phyloP scores from a whole-genome alignment of 2,329 filamentous ascomycete species.

The Exserohilum rostratum region DNA sequence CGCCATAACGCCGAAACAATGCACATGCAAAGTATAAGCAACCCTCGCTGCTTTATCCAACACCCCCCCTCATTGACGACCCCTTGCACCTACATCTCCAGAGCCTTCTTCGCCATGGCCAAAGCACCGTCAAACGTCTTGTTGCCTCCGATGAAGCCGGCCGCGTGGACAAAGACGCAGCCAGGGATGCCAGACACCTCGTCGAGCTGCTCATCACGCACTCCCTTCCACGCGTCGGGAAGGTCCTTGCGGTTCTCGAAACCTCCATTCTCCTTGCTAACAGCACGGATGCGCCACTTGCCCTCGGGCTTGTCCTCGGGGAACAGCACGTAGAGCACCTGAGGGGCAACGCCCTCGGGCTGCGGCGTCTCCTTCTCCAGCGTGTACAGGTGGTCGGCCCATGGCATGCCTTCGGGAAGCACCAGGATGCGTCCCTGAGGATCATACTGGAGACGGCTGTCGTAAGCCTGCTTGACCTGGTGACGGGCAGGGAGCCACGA shows the following conservation, averaged over 20 bases:
- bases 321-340: slow-evolving; percentile 87
- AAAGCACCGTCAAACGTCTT: slow-evolving; percentile 87
- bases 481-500: slow-evolving; percentile 88
- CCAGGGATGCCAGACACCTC: slow-evolving; percentile 71
- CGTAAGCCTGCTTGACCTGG: slow-evolving; percentile 78
- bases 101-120: slow-evolving; percentile 81
- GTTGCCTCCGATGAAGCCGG: slow-evolving; percentile 95
- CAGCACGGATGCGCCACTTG: slow-evolving; percentile 93
- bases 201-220: slow-evolving; percentile 85
- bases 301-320: slow-evolving; percentile 76
- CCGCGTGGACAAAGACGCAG: slow-evolving; percentile 90
- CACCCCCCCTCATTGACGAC: neutral
- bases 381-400: slow-evolving; percentile 94
- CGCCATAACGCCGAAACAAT: slow-evolving; percentile 38
- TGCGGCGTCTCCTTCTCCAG: slow-evolving; percentile 68
- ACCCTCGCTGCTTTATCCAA: slow-evolving; percentile 18
- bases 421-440: slow-evolving; percentile 79
- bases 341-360: slow-evolving; percentile 53
- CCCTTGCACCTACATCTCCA: slow-evolving; percentile 52
- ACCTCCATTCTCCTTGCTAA: slow-evolving; percentile 82
- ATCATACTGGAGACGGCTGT: slow-evolving; percentile 70
- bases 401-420: slow-evolving; percentile 78
- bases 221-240: slow-evolving; percentile 89
- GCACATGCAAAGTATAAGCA: slow-evolving; percentile 29
- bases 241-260: slow-evolving; percentile 92